These are phyloP conservation scores for Aspergillus costaricaensis DNA, from an alignment of 2,329 filamentous ascomycete species.

Conservation along the genomic window DNA sequence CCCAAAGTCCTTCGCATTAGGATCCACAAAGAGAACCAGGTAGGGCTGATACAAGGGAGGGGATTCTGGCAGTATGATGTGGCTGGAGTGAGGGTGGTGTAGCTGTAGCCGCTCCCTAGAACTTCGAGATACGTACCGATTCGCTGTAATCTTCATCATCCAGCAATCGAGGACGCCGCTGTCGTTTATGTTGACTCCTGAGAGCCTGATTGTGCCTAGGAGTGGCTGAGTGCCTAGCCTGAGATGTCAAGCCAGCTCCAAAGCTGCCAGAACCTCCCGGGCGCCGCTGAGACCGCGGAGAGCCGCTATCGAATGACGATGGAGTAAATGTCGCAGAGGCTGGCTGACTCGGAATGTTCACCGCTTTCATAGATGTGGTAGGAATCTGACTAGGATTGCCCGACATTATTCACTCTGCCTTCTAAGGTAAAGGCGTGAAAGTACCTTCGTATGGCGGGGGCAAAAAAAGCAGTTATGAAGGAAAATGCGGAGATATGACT, in stretches of 20 bases:
- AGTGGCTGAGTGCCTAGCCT: conserved; percentile 34
- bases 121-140: conserved; percentile 58
- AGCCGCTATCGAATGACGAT: conserved; percentile 35
- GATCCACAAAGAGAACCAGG: background rate
- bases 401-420: conserved; percentile 40
- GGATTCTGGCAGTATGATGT: background rate
- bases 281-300: conserved; percentile 46
- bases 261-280: conserved; percentile 44
- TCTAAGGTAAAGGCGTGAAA: background rate
- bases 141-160: conserved; percentile 90
- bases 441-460: conserved; percentile 2
- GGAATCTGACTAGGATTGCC: conserved; percentile 40
- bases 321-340: conserved; percentile 37
- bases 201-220: conserved; percentile 71
- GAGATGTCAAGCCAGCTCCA: conserved; percentile 41
- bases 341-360: conserved; percentile 39
- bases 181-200: conserved; percentile 81
- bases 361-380: conserved; percentile 40
- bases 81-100: background rate
- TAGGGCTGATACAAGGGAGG: background rate
- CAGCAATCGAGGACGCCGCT: conserved; percentile 70
- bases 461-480: conserved; percentile 6
- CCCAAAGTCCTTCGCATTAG: background rate
- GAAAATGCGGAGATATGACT: conserved; percentile 25
- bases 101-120: background rate